Percentiles rank a stretch among this genome's conserved stretches.
Evolutionary conservation across 352 stramenopile genomes (phyloP).

Genomic region (Globisporangium nagaii): DNA sequence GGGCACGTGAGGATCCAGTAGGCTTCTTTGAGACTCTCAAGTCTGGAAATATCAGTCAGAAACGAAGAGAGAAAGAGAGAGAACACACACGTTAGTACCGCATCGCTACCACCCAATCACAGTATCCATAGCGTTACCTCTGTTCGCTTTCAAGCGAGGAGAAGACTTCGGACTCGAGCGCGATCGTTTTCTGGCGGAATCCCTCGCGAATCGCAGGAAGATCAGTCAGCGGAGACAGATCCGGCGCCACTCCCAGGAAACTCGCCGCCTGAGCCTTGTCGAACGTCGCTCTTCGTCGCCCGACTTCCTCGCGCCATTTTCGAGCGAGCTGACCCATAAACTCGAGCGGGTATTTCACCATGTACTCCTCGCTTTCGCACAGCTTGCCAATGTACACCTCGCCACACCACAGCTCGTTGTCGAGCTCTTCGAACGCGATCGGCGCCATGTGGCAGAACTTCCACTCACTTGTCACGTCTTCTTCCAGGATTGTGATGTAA

Average conservation of each 20-base stretch:
- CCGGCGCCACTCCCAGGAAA: slow-evolving; percentile 25
- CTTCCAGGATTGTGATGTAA: slow-evolving; percentile 82
- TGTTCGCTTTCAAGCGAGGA: slow-evolving; percentile 25
- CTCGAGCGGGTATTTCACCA: slow-evolving; percentile 78
- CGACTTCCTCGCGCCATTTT: slow-evolving; percentile 75
- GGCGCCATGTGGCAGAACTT: slow-evolving; percentile 90
- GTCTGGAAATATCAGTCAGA: slow-evolving; percentile 13
- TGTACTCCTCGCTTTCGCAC: slow-evolving; percentile 81
- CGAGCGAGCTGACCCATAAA: slow-evolving; percentile 82
- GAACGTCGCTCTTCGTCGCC: slow-evolving; percentile 21
- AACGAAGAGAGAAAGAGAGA: not conserved
- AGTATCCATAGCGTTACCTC: slow-evolving; percentile 22
- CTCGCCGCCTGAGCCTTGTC: slow-evolving; percentile 32
- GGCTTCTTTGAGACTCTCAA: slow-evolving; percentile 48
- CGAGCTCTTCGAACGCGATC: slow-evolving; percentile 85
- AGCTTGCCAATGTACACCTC: slow-evolving; percentile 92
- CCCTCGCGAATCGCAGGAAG: slow-evolving; percentile 32
- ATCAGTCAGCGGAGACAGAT: slow-evolving; percentile 9
- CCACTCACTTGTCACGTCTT: slow-evolving; percentile 87
- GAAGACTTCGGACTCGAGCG: slow-evolving; percentile 24
- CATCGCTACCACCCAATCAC: not conserved
- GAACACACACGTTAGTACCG: not conserved
- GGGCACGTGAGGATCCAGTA: slow-evolving; percentile 67
- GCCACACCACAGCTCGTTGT: slow-evolving; percentile 91
- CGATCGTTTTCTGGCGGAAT: slow-evolving; percentile 50